Evolutionary conservation across 2,329 filamentous ascomycete genomes (phyloP).

Genomic region (Pseudogymnoascus destructans): DNA sequence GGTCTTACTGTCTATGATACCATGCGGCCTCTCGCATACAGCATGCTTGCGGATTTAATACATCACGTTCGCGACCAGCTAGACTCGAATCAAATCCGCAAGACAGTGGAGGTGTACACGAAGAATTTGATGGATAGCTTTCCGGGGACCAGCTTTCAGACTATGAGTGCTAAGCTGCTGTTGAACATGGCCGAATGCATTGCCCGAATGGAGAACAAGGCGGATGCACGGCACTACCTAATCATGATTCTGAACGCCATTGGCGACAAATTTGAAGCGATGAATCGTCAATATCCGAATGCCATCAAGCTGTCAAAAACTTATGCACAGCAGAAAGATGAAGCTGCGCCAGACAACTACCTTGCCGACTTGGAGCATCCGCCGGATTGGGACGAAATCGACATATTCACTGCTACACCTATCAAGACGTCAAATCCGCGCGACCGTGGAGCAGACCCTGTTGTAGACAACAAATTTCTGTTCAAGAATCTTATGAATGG

Average conservation of each 20-base stretch:
- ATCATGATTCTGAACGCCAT: constrained; percentile 98
- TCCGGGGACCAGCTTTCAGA: constrained; percentile 96
- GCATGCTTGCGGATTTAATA: constrained; percentile 95
- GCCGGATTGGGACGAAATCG: constrained; percentile 95
- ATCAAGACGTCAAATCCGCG: constrained; percentile 91
- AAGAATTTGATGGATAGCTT: constrained; percentile 91
- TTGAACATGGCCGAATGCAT: constrained; percentile 99
- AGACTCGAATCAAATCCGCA: constrained; percentile 77
- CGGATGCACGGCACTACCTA: constrained; percentile 85
- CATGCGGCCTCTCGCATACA: constrained; percentile 89
- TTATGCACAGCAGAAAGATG: constrained; percentile 51
- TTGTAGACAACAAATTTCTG: constrained; percentile 93
- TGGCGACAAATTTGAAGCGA: constrained; percentile 92
- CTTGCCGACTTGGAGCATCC: constrained; percentile 67
- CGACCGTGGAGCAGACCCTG: constrained; percentile 78
- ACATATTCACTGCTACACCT: constrained; percentile 91
- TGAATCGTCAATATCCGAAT: constrained; percentile 94
- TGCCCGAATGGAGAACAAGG: constrained; percentile 82
- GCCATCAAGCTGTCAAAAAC: constrained; percentile 82
- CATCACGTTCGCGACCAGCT: constrained; percentile 92
- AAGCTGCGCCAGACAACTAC: constrained; percentile 61
- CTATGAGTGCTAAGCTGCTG: constrained; percentile 95
- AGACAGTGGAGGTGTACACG: constrained; percentile 94
- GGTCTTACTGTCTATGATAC: constrained; percentile 94
- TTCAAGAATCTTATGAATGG: constrained; percentile 96